Percentiles rank a stretch among this genome's conserved stretches.
Conservation (phyloP, 164 flowering plant species). For the Vitis amurensis region DNA sequence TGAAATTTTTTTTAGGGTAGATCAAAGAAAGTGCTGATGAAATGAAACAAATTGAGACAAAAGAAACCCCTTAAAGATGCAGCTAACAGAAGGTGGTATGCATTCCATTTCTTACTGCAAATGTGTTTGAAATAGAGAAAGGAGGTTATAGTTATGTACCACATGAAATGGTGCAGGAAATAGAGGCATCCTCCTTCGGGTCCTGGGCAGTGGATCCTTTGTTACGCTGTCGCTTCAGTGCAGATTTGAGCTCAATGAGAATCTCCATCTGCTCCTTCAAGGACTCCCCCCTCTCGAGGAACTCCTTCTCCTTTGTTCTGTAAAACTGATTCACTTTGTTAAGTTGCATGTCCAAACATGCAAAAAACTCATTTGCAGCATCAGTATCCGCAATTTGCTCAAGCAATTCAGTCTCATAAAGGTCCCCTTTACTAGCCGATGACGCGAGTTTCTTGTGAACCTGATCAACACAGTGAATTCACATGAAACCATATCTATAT, state of each 20-base stretch:
- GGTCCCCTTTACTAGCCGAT: constrained; percentile 65
- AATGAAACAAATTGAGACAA: too few relatives aligned
- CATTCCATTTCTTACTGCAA: too few relatives aligned
- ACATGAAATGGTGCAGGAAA: constrained; percentile 66
- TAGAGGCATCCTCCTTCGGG: constrained; percentile 63
- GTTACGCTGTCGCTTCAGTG: constrained; percentile 39
- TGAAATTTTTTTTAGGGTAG: too few relatives aligned
- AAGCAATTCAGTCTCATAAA: constrained; percentile 82
- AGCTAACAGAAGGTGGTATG: too few relatives aligned
- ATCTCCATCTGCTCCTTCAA: constrained; percentile 81
- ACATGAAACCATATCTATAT: neutral
- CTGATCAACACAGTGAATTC: constrained; percentile 29
- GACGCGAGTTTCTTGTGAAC: constrained; percentile 82
- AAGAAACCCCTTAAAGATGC: too few relatives aligned
- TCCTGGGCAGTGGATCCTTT: constrained; percentile 37
- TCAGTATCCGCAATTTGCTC: constrained; percentile 77
- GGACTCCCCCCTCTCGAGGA: constrained; percentile 80
- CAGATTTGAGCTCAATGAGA: constrained; percentile 59
- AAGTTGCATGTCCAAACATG: constrained; percentile 71
- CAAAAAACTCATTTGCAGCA: constrained; percentile 69
- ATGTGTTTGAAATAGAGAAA: too few relatives aligned
- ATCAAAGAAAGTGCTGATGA: too few relatives aligned
- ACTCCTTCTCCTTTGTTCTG: constrained; percentile 79
- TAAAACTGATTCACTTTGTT: constrained; percentile 94
- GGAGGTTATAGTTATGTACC: constrained; percentile 36